Base-by-base conservation (phyloP, 345 rosid genomes). In the Raphanus raphanistrum region DNA sequence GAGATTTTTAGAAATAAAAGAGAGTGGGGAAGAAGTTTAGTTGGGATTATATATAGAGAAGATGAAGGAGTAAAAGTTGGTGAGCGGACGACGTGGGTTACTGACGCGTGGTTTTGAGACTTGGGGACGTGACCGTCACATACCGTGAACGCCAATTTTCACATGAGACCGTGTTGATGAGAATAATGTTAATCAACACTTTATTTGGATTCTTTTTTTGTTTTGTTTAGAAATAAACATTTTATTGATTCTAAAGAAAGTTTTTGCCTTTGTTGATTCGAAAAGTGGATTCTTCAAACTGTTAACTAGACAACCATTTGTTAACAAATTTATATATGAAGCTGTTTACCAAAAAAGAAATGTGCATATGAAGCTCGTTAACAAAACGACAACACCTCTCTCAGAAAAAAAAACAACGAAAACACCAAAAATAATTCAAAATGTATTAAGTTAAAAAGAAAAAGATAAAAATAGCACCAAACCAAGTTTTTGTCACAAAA, bases 61-160 rank as follows among this genome's bases (percentile, higher is more conserved):
- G 68, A 45, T 27, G 32, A 1, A 75, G 66, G 50, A 65, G 70
- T 36, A 31, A 57, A 66, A 13, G 70, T 79, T 62, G 78, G 67
- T 73, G 78, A 79, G 38, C 77, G 59, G 78, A 73, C 52, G 74
- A 79, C 78, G 78, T 79, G 74, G 70, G 74, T 67, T 61, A 68
- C 62, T 68, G 78, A 73, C 82, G 74, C 78, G 82, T 73, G 75
- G 78, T 35, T 6, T 50, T 12, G 4, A 17, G 38, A 52, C 65
- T 9, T 0, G 21, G 68, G 73, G 70, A 79, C 82, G 82, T 79
- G 74, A 73, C 65, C 64, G 50, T 73, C 70, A 61, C 55, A 59
- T 72, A 25, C 77, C 69, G 27, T 33, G 4, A 68, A 11, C 28
- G 45, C 70, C 63, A 62, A 70, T 79, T 79, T 79, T 72, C 77